Base-by-base conservation (phyloP, 164 flowering plant species). In the Warburgia ugandensis region DNA sequence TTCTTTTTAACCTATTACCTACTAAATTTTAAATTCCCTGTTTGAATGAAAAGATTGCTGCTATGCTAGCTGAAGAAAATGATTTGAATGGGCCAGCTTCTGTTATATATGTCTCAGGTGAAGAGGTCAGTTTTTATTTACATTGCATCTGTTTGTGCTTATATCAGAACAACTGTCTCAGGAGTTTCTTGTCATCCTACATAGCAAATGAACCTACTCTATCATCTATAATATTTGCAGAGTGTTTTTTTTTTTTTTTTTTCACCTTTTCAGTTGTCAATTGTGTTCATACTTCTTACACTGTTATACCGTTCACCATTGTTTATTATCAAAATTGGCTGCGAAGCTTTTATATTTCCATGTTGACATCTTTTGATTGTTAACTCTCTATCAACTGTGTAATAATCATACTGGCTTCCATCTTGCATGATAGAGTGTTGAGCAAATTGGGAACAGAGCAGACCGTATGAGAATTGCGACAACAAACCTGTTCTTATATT, bases 401-500 rank as follows among this genome's bases (percentile, higher is more conserved):
- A n/a, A 45, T 5, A 0, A 27, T 14, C 50, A 29, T 13, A 12
- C 5, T 28, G 3, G 6, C 50, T 28, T 45, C 1, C 58, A 46
- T 37, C 38, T 54, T 46, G 44, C 19, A 43, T 71, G 54, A 54
- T 76, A 92, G 99, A 92, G 97, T 66, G 54, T 86, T 59, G 91
- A 92, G 61, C 99, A 92, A 71, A 86, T 92, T 67, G 90, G 87
- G 41, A 75, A 70, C 55, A 75, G 99, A 72, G 97, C 97, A 40
- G 92, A 88, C 47, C 85, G 99, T 4, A 59, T 88, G 85, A 64
- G 55, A 36, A 84, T 92, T 64, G 66, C 49, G 55, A 69, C 89
- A 0, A 77, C 76, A 11, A 78, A 82, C 1, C 80, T 92, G 41
- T 86, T 61, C 66, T 65, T 88, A 40, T 86, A 88, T 64, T 84